phyloP scores from a whole-genome alignment of 768 basidiomycete genomes.

The Guyanaporus albipodus region DNA sequence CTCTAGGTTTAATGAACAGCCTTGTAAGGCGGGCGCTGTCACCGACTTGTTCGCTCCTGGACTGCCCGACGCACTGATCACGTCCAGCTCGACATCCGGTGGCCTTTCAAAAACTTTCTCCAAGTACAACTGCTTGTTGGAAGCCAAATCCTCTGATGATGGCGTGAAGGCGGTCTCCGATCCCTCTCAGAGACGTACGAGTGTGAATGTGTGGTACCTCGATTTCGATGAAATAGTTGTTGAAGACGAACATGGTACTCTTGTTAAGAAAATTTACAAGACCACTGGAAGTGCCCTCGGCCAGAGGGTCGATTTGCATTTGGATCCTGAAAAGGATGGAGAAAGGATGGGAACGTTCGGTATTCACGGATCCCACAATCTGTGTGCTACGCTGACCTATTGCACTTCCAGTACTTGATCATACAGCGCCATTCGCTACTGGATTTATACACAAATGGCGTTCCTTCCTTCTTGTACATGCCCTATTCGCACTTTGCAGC shows the following conservation, averaged over 20 bases:
- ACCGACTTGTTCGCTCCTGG: background rate
- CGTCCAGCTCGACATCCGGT: constrained; percentile 18
- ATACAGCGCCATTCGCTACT: background rate
- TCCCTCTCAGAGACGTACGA: constrained; percentile 2
- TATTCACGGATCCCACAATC: background rate
- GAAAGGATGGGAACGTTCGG: constrained; percentile 10
- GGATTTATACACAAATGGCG: constrained; percentile 6
- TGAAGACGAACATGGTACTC: background rate
- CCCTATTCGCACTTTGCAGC: constrained; percentile 1
- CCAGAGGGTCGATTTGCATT: background rate
- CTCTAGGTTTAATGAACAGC: constrained; percentile 1
- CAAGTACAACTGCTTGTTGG: constrained; percentile 2
- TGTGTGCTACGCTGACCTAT: background rate
- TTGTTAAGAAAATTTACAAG: background rate
- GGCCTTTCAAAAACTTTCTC: constrained; percentile 9
- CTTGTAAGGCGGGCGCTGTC: background rate
- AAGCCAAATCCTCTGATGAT: background rate
- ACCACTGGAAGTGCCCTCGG: no score
- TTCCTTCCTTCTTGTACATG: constrained; percentile 11
- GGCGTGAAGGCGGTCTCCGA: background rate
- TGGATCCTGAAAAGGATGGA: constrained; percentile 3
- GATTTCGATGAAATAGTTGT: background rate
- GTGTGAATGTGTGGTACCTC: background rate
- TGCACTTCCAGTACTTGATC: constrained; percentile 4
- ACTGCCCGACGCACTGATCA: constrained; percentile 9